Conservation (phyloP, 1,284 basidiomycete genomes). For the Termitomyces sp. region DNA sequence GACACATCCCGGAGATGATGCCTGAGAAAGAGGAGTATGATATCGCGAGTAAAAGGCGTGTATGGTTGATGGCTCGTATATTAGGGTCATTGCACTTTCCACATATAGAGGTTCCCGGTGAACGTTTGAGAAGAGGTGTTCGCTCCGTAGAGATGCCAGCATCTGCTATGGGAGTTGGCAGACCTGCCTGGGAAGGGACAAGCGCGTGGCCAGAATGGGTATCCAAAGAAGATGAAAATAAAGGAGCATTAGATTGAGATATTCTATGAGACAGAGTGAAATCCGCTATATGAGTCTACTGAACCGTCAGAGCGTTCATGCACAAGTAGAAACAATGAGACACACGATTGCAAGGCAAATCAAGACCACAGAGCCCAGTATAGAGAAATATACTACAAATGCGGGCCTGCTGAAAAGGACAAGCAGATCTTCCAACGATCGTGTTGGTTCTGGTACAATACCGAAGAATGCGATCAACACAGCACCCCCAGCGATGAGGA, state of each 20-base stretch:
- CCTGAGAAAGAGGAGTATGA: constrained; percentile 90
- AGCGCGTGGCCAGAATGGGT: constrained; percentile 12
- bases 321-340: constrained; percentile 15
- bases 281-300: constrained; percentile 56
- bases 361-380: constrained; percentile 62
- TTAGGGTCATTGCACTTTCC: constrained; percentile 22
- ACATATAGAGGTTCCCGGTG: constrained; percentile 21
- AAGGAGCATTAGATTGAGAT: constrained; percentile 11
- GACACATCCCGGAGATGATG: constrained; percentile 90
- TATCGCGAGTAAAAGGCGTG: constrained; percentile 70
- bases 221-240: constrained; percentile 11
- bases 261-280: constrained; percentile 34
- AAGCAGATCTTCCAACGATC: constrained; percentile 84
- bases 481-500: constrained; percentile 86
- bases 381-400: constrained; percentile 79
- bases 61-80: constrained; percentile 34
- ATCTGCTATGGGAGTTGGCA: constrained; percentile 27
- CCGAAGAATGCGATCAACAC: constrained; percentile 90
- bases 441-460: constrained; percentile 88
- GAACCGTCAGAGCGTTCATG: constrained; percentile 6
- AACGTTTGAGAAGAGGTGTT: constrained; percentile 53
- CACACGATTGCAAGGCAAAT: constrained; percentile 62
- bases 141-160: constrained; percentile 41
- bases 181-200: constrained; percentile 26
- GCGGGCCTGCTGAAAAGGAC: constrained; percentile 72